Base-by-base conservation (phyloP, 2,329 filamentous ascomycete genomes). In the Chaetomiaceae sp. region DNA sequence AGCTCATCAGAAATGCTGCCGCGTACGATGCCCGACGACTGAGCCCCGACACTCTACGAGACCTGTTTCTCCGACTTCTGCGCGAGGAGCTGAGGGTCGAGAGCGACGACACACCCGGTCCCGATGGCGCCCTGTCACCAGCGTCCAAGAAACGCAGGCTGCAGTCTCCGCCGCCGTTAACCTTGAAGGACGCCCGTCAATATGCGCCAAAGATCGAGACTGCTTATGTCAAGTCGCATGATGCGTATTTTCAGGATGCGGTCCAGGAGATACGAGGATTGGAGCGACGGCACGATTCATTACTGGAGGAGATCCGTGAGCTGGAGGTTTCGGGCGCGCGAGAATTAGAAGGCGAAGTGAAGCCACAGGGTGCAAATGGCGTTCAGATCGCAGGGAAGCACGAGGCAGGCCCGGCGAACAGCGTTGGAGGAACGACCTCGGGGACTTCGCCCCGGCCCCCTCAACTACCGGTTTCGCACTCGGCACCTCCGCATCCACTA, bases 71-170 rank as follows among this genome's bases (percentile, higher is more conserved):
- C 60, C 79, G 82, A 2, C 73, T 95, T 54, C 70, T 96, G 66
- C 81, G 82, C 60, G 87, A 95, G 61, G 90, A 94, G 68, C 70
- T 85, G 58, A 80, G 72, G 61, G 68, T 66, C 50, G 80, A 86
- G 57, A 68, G 69, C 18, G 75, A 74, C 59, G 59, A 45, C 61
- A 70, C 61, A 44, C 67, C 60, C 62, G 67, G 62, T 54, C 66
- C 68, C 53, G 78, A 78, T 59, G 74, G 72, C 47, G 69, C 75
- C 29, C 65, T 73, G 32, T 77, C 76, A 27, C 77, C 81, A 5
- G 80, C 77, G 51, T 79, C 83, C 9, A 84, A 80, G 68, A 94
- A 91, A 74, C 82, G 88, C 62, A 95, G 92, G 73, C 77, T 87
- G 33, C 78, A 81, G 27, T 84, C 78, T 54, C 82, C 87, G 8